These are phyloP conservation scores for Potentilla sterilis DNA, from an alignment of 306 rosid species.

Conservation along the genomic window DNA sequence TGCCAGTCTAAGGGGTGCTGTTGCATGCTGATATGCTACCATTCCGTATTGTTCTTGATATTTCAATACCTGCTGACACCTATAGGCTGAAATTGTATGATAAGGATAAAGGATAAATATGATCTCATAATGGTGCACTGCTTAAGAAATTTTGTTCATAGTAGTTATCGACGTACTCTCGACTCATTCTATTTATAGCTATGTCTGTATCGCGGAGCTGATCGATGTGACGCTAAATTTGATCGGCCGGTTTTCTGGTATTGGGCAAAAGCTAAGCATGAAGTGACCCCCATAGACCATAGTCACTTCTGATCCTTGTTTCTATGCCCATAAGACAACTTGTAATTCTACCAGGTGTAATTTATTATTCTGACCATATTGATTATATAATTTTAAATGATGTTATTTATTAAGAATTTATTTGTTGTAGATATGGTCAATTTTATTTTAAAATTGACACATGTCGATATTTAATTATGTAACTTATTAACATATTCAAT, in stretches of 20 bases:
- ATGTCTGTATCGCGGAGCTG: not conserved
- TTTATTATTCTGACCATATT: too few relatives aligned
- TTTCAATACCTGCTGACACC: not conserved
- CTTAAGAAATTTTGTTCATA: not conserved
- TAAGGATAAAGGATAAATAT: not conserved
- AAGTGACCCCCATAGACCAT: not conserved
- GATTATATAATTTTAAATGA: too few relatives aligned
- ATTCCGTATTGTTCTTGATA: not conserved
- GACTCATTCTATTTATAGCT: not conserved
- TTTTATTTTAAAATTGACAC: too few relatives aligned
- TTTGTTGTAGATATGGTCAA: too few relatives aligned
- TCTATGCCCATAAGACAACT: too few relatives aligned
- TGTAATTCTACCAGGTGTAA: too few relatives aligned
- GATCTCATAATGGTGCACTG: not conserved
- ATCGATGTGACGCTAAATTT: not conserved
- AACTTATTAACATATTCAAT: too few relatives aligned
- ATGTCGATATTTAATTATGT: too few relatives aligned
- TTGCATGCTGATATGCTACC: not conserved
- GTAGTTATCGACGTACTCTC: not conserved
- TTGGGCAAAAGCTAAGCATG: not conserved
- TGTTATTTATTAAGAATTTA: too few relatives aligned
- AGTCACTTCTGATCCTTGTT: too few relatives aligned
- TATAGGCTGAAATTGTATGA: not conserved
- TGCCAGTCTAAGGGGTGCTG: slow-evolving; percentile 8
- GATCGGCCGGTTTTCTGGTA: not conserved